Evolutionary conservation across 2,329 filamentous ascomycete species (phyloP).

Genomic region (Furcasterigmium sp.): DNA sequence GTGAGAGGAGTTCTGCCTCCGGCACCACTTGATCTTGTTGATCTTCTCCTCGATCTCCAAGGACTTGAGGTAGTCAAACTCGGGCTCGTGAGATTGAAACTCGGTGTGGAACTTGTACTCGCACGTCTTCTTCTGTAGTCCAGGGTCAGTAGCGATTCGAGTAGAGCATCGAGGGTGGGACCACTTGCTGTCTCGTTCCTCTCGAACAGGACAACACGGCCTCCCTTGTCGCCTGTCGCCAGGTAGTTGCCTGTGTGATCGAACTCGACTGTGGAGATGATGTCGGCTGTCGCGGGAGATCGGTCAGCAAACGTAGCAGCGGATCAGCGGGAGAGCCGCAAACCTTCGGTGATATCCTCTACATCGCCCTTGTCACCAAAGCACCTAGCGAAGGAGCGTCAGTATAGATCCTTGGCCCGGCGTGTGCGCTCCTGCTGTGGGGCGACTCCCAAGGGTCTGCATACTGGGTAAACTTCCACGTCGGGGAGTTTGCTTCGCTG

Average conservation of each 20-base stretch:
- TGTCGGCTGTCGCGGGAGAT: constrained; percentile 63
- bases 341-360: constrained; percentile 96
- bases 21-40: constrained; percentile 99
- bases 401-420: too few relatives aligned
- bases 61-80: constrained; percentile 99
- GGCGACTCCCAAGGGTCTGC: too few relatives aligned
- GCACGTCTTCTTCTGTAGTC: constrained; percentile 96
- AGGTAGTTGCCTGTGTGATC: constrained; percentile 88
- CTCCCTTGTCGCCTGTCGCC: constrained; percentile 85
- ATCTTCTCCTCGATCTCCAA: constrained; percentile 99
- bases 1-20: constrained; percentile 95
- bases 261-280: constrained; percentile 88
- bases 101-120: constrained; percentile 99
- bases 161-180: background rate
- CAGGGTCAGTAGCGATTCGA: constrained; percentile 24
- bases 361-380: constrained; percentile 99
- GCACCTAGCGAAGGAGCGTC: constrained; percentile 56
- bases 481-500: constrained; percentile 87
- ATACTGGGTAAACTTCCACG: constrained; percentile 99
- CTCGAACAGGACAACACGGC: constrained; percentile 80
- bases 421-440: too few relatives aligned
- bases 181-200: constrained; percentile 85
- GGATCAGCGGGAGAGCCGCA: background rate
- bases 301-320: background rate
- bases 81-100: constrained; percentile 98